Evolutionary conservation across 2,329 filamentous ascomycete genomes (phyloP).

Genomic region (Fusarium foetens): DNA sequence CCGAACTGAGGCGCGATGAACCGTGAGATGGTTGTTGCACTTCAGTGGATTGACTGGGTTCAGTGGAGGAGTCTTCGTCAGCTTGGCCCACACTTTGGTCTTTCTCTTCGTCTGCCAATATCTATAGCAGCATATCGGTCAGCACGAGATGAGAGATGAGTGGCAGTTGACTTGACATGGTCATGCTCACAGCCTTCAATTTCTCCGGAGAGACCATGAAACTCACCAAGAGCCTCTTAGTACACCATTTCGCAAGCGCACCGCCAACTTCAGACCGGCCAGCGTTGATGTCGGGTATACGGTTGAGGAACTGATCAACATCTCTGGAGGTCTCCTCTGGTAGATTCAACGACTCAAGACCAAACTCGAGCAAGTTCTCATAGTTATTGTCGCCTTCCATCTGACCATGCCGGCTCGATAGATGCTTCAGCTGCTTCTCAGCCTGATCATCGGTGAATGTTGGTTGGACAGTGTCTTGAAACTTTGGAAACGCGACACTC

Average conservation of each 20-base stretch:
- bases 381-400: background rate
- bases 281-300: background rate
- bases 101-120: background rate
- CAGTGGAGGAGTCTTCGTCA: background rate
- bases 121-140: background rate
- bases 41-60: background rate
- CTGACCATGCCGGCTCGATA: background rate
- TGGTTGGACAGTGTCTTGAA: background rate
- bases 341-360: background rate
- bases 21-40: background rate
- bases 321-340: rapidly evolving
- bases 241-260: background rate
- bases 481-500: rapidly evolving
- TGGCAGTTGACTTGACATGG: background rate
- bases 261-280: rapidly evolving
- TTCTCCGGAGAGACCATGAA: background rate
- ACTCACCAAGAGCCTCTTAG: background rate
- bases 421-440: background rate
- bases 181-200: background rate
- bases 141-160: background rate
- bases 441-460: background rate
- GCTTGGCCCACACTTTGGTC: background rate
- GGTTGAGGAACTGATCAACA: rapidly evolving
- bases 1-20: background rate
- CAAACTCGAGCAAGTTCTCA: rapidly evolving